Evolutionary conservation across 129 eudicot genomes (phyloP), one percentile per base, ranked within the genome.

Genomic region (Arctium lappa): DNA sequence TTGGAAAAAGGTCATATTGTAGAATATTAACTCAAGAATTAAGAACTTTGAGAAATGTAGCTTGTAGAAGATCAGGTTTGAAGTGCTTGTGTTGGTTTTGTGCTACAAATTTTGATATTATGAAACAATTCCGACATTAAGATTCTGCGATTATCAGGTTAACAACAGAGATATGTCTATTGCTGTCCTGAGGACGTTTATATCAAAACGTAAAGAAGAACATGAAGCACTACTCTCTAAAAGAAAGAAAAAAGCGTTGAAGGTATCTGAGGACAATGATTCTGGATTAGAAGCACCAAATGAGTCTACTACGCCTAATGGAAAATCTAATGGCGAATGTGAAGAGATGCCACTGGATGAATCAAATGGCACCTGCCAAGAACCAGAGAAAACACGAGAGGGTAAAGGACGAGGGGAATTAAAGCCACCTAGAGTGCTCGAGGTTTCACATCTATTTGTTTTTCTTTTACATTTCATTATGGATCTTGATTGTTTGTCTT

Each of bases 111-210:
- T 65, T 40, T 7, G 27, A 33, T 81, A 73, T 33, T 2, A 4
- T 42, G 53, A 50, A 70, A 72, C 42, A 8, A 56, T 6, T 78
- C 38, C 33, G 56, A 84, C 16, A 32, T 69, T 73, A 34, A 36
- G 12, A 1, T 62, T 73, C 3, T 86, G 6, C 50, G 68, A 78
- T 73, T 30, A 39, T 50, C 87, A 96, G 99, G 99, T 96, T 76
- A 93, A 96, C 81, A 96, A 96, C 86, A 89, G 99, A 84, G 99
- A 96, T 81, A 86, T 96, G 88, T 96, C 99, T 68, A 90, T 96
- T 85, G 99, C 97, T 82, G 99, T 96, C 81, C 80, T 93, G 87
- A 90, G 98, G 88, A 80, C 94, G 53, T 96, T 93, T 89, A 88
- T 96, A 71, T 89, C 95, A 6, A 91, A 89, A 80, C 95, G 93